Percentiles rank a stretch among this genome's conserved stretches.
phyloP scores from a whole-genome alignment of 163 green algal genomes.

The Trebouxiophyceae sp. region DNA sequence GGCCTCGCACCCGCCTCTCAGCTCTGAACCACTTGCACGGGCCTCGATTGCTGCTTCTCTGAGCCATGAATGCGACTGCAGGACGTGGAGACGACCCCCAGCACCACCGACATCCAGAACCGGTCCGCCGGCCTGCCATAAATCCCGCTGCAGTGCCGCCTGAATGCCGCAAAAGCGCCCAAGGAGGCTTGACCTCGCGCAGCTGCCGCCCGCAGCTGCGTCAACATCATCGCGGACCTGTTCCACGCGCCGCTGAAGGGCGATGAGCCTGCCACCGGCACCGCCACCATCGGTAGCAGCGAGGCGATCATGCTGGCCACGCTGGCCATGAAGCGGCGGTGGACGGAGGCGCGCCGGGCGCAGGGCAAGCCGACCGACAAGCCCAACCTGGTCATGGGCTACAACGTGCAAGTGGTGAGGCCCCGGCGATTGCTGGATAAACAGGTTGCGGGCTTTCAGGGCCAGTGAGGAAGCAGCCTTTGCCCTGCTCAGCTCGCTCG shows the following conservation, averaged over 20 bases:
- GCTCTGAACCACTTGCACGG: too few species aligned
- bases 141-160: too few species aligned
- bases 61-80: too few species aligned
- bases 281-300: slow-evolving; percentile 46
- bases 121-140: too few species aligned
- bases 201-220: too few species aligned
- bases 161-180: too few species aligned
- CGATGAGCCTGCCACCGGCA: slow-evolving; percentile 33
- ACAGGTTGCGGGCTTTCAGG: neutral
- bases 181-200: too few species aligned
- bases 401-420: slow-evolving; percentile 29
- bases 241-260: slow-evolving; percentile 31
- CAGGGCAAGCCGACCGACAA: slow-evolving; percentile 34
- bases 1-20: too few species aligned
- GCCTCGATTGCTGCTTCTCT: too few species aligned
- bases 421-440: neutral
- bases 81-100: slow-evolving; percentile 59
- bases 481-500: neutral
- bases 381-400: slow-evolving; percentile 64
- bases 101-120: slow-evolving; percentile 47
- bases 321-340: slow-evolving; percentile 59
- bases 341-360: slow-evolving; percentile 31
- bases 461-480: neutral
- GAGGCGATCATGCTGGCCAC: slow-evolving; percentile 68
- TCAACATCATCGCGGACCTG: slow-evolving; percentile 56